Base-by-base conservation (phyloP, 2,329 filamentous ascomycete genomes). In the Fusarium pseudoanthophilum region DNA sequence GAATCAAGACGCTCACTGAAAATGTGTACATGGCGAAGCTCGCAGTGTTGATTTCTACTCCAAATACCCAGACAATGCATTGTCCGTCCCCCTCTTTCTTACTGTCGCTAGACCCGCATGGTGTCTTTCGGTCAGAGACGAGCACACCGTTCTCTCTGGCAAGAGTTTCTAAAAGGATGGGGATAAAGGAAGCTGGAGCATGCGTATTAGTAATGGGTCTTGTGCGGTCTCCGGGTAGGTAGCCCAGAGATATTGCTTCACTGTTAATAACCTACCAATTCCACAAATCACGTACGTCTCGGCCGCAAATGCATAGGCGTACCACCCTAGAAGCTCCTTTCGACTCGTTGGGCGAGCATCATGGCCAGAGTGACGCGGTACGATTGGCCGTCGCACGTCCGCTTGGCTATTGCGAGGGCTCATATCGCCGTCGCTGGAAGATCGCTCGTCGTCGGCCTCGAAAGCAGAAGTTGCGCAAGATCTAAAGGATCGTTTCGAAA, bases 1-100 rank as follows among this genome's bases (percentile, higher is more conserved):
- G 96, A 16, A 98, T 82, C 26, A 98, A 83, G 4, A 99, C 96
- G 80, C 94, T 97, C 78, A 97, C 86, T 65, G 95, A 97, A 83
- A 99, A 99, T 4, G 95, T 98, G 83, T 98, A 98, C 94, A 98
- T 97, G 80, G 95, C 95, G 82, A 98, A 98, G 82, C 93, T 97
- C 40, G 95, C 95, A 2, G 95, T 98, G 82, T 98, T 98, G 84
- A 99, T 92, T 78, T 97, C 92, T 67, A 93, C 82, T 11, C 95
- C 95, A 30, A 97, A 84, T 10, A 98, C 86, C 72, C 92, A 90
- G 67, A 98, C 90, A 67, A 98, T 86, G 79, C 96, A 99, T 80
- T 97, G 94, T 55, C 87, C 87, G 46, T 85, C 85, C 74, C 86
- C 84, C 61, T 84, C 81, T 40, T 79, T 79, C 61, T 88, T 88